Evolutionary conservation across 148 eudicot species (phyloP).

Genomic region (Polygonum aviculare): DNA sequence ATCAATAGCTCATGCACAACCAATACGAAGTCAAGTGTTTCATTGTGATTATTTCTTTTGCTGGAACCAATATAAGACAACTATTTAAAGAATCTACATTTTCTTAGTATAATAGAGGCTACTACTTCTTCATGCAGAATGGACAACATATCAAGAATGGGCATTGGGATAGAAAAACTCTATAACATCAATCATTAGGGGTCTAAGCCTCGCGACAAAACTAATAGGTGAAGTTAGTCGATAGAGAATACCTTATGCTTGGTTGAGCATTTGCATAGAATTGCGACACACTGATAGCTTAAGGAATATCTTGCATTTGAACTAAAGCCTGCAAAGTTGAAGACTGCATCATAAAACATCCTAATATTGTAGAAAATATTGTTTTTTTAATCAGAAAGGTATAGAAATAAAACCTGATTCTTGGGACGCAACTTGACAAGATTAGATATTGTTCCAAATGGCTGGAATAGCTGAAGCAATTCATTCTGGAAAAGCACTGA

Average conservation of each 20-base stretch:
- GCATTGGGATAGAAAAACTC: background rate
- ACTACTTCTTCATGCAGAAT: background rate
- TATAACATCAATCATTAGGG: no score
- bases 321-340: constrained; percentile 56
- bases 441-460: constrained; percentile 69
- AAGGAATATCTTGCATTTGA: constrained; percentile 87
- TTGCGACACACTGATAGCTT: constrained; percentile 72
- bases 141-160: background rate
- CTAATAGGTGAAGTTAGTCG: no score
- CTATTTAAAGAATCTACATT: background rate
- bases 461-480: constrained; percentile 85
- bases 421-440: constrained; percentile 95
- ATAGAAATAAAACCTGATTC: constrained; percentile 53
- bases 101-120: background rate
- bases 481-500: constrained; percentile 40
- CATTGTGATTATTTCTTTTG: background rate
- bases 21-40: background rate
- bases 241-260: constrained; percentile 44
- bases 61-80: background rate
- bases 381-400: background rate
- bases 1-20: background rate
- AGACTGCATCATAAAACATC: background rate
- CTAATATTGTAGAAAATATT: background rate
- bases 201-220: no score
- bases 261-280: constrained; percentile 68